Evolutionary conservation across 2,329 filamentous ascomycete species (phyloP), one percentile per base, ranked within the genome.

Genomic region (Ambrosiella cleistominuta): DNA sequence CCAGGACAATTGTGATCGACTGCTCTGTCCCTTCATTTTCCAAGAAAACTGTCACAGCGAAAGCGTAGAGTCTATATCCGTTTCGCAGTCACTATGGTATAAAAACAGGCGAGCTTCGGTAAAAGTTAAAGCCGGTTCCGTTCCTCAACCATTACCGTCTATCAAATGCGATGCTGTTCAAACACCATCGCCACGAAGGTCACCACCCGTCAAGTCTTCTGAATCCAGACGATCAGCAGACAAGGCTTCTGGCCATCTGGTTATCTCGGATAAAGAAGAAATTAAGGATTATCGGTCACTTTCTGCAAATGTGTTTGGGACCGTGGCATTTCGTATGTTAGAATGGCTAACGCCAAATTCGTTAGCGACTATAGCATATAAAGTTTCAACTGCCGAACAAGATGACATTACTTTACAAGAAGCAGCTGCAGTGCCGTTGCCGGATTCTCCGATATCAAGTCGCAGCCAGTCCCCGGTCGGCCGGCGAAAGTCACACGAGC

Each of bases 1-100:
- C 65, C 82, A 88, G 66, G 85, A 90, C 64, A 81, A 93, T 63
- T 81, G 88, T 0, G 82, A 87, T 62, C 75, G 72, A 60, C 80
- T 79, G 2, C 72, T 95, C 0, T 95, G 88, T 54, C 75, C 75
- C 1, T 67, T 71, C 19, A 67, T 80, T 13, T 69, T 69, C 51
- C 67, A 69, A 4, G 68, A 72, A 1, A 71, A 70, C 54, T 68
- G 70, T 13, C 68, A 73, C 0, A 71, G 75, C 3, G 71, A 74
- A 35, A 71, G 75, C 7, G 63, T 75, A 37, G 72, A 70, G 59
- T 74, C 73, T 13, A 69, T 81, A 11, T 55, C 12, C 66, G 74
- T 40, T 76, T 81, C 63, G 64, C 58, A 53, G 53, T 60, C 54
- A 39, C 36, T 38, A 49, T 58, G 59, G 57, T 61, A 59, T 38